Evolutionary conservation across 306 rosid genomes (phyloP).

Genomic region (Casuarina cunninghamiana): DNA sequence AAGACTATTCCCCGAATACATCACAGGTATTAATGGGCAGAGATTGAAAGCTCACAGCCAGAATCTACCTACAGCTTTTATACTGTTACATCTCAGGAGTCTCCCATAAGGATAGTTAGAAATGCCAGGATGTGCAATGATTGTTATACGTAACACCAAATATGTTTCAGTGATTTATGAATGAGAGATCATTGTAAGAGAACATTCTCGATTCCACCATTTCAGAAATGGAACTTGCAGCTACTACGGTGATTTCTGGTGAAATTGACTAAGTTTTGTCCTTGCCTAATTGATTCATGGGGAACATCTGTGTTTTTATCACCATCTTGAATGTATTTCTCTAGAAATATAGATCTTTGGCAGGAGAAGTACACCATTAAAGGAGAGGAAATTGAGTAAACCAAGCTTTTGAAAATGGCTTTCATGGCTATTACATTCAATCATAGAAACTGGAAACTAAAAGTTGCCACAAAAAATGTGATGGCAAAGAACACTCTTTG

Average conservation of each 20-base stretch:
- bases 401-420: no score
- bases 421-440: no score
- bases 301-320: constrained; percentile 11
- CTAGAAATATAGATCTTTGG: neutral
- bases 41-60: constrained; percentile 78
- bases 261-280: constrained; percentile 27
- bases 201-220: constrained; percentile 73
- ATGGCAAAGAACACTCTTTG: neutral
- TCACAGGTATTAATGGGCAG: constrained; percentile 69
- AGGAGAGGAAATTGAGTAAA: neutral
- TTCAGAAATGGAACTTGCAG: constrained; percentile 86
- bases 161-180: constrained; percentile 60
- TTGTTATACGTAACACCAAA: constrained; percentile 73
- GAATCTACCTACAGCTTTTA: constrained; percentile 81
- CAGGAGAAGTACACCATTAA: neutral
- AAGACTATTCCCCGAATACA: constrained; percentile 71
- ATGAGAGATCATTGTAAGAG: constrained; percentile 69
- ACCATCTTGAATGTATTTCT: neutral
- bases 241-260: constrained; percentile 70
- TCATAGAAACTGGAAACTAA: no score
- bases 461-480: neutral
- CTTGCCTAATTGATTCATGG: constrained; percentile 11
- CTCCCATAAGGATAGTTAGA: constrained; percentile 68
- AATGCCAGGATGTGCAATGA: constrained; percentile 85
- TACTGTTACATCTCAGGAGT: constrained; percentile 60